Base-by-base conservation (phyloP, 129 eudicot species). In the Heracleum sosnowskyi region DNA sequence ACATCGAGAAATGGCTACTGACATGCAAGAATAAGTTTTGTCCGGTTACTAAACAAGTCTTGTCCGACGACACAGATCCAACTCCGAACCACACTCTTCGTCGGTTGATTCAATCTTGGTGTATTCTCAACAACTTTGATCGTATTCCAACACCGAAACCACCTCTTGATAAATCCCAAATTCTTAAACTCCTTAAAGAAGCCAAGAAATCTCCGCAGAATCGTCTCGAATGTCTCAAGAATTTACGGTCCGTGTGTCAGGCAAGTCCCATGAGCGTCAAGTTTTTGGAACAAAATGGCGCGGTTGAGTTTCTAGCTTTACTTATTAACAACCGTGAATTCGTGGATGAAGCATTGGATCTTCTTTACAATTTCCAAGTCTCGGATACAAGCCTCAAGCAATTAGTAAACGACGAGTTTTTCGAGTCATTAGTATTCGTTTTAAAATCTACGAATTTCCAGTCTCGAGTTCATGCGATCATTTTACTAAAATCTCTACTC, bases 31-130 rank as follows among this genome's bases (percentile, higher is more conserved):
- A 44, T 83, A 73, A 76, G 46, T 79, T 79, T 37, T 95, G 98
- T 49, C 98, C 98, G 2, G 88, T 90, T 10, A 95, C 98, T 11
- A 95, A 87, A 55, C 98, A 91, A 79, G 47, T 41, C 20, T 66
- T 93, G 16, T 24, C 72, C 5, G 63, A 42, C 2, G 63, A 42
- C 68, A 46, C 75, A 4, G 91, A 86, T 60, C 91, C 89, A 6
- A 95, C 90, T 47, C 98, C 97, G 4, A 95, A 95, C 84, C 94
- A 90, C 80, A 95, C 89, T 26, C 97, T 95, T 69, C 90, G 91
- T 0, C 87, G 98, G 6, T 81, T 95, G 53, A 95, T 95, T 82
- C 96, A 91, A 51, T 85, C 96, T 0, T 95, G 98, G 98, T 91
- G 90, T 84, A 86, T 81, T 36, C 75, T 86, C 81, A 87, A 88